Percentiles rank a stretch among this genome's conserved stretches.
phyloP scores from a whole-genome alignment of 106 monocot species.

The Iris macrosiphon region DNA sequence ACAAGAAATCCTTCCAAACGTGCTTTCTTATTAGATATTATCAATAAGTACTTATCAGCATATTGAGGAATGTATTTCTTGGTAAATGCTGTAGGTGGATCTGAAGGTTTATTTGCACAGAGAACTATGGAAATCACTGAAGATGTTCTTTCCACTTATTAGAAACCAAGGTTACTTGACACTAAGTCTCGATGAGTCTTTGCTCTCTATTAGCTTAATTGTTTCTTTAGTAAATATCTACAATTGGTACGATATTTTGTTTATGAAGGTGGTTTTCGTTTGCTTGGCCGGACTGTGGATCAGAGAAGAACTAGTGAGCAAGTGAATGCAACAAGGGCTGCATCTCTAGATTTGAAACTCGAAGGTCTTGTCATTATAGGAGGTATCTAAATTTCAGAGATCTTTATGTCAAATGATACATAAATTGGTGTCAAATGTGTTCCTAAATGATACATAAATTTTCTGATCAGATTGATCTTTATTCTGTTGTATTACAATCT shows the following conservation, averaged over 20 bases:
- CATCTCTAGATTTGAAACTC: slow-evolving; percentile 55
- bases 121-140: slow-evolving; percentile 77
- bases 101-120: slow-evolving; percentile 73
- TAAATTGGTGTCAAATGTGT: neutral
- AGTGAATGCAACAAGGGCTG: slow-evolving; percentile 47
- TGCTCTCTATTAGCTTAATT: neutral
- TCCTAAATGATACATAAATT: no score
- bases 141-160: slow-evolving; percentile 50
- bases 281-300: slow-evolving; percentile 76
- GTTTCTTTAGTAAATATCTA: neutral
- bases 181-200: neutral
- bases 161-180: slow-evolving; percentile 63
- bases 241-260: neutral
- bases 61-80: no score
- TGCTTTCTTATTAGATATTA: no score
- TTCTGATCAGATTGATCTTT: no score
- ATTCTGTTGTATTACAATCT: neutral
- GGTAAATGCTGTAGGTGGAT: slow-evolving; percentile 24
- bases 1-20: no score
- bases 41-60: no score
- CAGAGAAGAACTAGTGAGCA: slow-evolving; percentile 70
- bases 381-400: slow-evolving; percentile 23
- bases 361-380: no score
- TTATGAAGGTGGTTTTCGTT: slow-evolving; percentile 66
- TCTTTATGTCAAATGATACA: neutral